phyloP scores from a whole-genome alignment of 768 basidiomycete species.

The Lactifluus subvellereus region DNA sequence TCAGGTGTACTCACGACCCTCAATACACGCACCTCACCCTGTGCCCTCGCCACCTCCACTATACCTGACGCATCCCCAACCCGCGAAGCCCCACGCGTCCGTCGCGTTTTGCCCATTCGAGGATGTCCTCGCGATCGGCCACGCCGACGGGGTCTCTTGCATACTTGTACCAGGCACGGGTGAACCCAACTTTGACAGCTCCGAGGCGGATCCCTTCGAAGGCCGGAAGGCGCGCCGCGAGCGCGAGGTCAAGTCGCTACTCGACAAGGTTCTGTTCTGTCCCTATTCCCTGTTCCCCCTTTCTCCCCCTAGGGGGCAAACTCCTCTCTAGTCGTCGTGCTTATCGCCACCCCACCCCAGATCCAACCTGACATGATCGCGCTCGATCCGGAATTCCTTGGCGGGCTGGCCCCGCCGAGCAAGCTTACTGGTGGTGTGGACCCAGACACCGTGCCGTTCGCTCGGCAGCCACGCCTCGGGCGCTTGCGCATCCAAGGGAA shows the following conservation, averaged over 20 bases:
- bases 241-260: conserved; percentile 80
- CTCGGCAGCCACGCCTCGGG: conserved; percentile 73
- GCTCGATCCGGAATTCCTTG: conserved; percentile 71
- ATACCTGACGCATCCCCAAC: conserved; percentile 84
- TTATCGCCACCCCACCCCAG: conserved; percentile 34
- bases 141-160: conserved; percentile 70
- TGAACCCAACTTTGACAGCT: conserved; percentile 91
- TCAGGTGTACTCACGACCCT: conserved; percentile 68
- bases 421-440: conserved; percentile 49
- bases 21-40: conserved; percentile 52
- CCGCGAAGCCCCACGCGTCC: conserved; percentile 68
- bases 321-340: background rate
- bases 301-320: conserved; percentile 7
- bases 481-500: conserved; percentile 68
- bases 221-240: conserved; percentile 74
- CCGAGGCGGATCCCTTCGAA: conserved; percentile 95
- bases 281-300: background rate
- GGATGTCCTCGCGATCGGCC: conserved; percentile 77
- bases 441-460: conserved; percentile 50
- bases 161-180: conserved; percentile 89
- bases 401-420: conserved; percentile 55
- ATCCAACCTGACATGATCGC: conserved; percentile 91
- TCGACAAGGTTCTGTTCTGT: conserved; percentile 60
- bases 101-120: conserved; percentile 86
- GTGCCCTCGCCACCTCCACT: conserved; percentile 60